A percentile compares a stretch with the other conserved stretches of the same genome.
phyloP scores from a whole-genome alignment of 2,329 filamentous ascomycete species.

The Rhinocladiella mackenziei region DNA sequence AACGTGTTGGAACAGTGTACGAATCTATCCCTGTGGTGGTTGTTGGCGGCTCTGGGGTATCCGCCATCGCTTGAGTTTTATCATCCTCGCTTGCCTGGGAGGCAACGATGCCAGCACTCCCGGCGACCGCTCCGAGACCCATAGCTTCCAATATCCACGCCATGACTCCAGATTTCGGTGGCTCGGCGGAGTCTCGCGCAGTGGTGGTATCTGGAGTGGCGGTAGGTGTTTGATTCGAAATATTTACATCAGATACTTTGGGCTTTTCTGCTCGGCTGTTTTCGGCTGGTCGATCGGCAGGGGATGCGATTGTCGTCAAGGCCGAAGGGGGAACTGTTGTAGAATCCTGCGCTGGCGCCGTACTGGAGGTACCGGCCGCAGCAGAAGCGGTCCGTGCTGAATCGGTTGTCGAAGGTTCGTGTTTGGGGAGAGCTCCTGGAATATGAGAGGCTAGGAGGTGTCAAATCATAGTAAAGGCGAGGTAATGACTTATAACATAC shows the following conservation, averaged over 20 bases:
- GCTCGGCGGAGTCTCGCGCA: conserved; percentile 1
- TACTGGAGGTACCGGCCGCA: neutral
- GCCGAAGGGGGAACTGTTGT: conserved; percentile 10
- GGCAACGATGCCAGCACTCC: conserved; percentile 9
- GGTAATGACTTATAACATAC: conserved; percentile 9
- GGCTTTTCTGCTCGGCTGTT: conserved; percentile 9
- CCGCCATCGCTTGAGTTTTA: conserved; percentile 3
- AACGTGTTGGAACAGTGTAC: conserved; percentile 20
- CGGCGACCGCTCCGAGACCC: conserved; percentile 23
- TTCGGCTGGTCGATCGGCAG: conserved; percentile 7
- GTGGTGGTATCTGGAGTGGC: neutral
- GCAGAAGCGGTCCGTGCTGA: conserved; percentile 4
- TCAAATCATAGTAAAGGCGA: neutral
- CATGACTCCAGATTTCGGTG: conserved; percentile 12
- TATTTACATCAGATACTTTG: conserved; percentile 2
- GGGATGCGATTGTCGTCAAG: conserved; percentile 10
- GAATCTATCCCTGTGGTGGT: conserved; percentile 23
- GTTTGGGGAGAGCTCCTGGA: conserved; percentile 21
- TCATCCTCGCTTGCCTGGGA: conserved; percentile 6
- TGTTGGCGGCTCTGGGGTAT: conserved; percentile 16
- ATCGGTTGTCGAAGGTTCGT: conserved; percentile 6
- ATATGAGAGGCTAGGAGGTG: conserved; percentile 18
- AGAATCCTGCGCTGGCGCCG: conserved; percentile 2
- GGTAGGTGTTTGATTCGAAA: conserved; percentile 8
- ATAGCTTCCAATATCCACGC: conserved; percentile 26